These are phyloP conservation scores for Globisporangium recalcitrans DNA, from an alignment of 352 stramenopile genomes.

Conservation along the genomic window DNA sequence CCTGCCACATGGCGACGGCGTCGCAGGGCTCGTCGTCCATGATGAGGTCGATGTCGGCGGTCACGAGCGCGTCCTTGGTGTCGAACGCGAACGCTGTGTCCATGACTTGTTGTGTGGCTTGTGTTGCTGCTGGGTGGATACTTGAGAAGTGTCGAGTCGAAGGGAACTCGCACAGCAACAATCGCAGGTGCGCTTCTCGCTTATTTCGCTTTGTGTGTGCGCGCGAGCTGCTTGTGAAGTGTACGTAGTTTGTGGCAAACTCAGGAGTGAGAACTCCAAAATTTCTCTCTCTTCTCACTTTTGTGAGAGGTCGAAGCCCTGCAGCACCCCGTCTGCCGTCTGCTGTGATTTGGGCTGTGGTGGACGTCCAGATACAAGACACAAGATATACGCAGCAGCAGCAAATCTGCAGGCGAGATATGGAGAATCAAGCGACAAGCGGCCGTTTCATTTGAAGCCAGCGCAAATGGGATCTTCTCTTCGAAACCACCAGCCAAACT, in stretches of 20 bases:
- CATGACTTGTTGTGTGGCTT: not conserved
- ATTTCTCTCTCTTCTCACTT: not conserved
- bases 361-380: too few relatives aligned
- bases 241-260: not conserved
- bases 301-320: not conserved
- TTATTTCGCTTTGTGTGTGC: not conserved
- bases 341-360: not conserved
- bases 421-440: not conserved
- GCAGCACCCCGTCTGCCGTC: not conserved
- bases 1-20: constrained; percentile 7
- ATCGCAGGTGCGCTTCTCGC: not conserved
- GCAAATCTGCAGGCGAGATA: too few relatives aligned
- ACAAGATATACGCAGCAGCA: too few relatives aligned
- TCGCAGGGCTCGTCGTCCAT: constrained; percentile 13
- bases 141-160: not conserved
- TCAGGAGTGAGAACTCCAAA: constrained; percentile 4
- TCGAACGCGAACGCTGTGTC: constrained; percentile 10
- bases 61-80: constrained; percentile 7
- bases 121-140: not conserved
- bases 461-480: not conserved
- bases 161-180: constrained; percentile 2
- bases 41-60: constrained; percentile 17
- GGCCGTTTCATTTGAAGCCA: not conserved
- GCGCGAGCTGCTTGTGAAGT: not conserved
- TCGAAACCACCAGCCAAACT: constrained; percentile 2